Evolutionary conservation across 116 monocot genomes (phyloP).

Genomic region (Papilionanthe hybrid): DNA sequence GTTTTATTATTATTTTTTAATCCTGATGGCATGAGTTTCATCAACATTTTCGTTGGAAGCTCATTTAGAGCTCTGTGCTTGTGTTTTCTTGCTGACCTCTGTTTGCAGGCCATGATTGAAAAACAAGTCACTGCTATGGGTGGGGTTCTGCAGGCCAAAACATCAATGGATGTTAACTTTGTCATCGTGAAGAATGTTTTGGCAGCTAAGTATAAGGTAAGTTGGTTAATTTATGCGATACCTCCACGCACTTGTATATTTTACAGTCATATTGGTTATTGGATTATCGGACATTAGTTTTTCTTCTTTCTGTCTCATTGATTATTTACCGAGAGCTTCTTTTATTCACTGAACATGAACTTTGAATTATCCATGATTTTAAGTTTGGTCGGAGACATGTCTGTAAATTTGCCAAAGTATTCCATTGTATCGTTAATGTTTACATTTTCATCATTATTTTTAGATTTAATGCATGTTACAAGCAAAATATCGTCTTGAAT

Average conservation of each 20-base stretch:
- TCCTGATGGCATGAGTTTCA: background rate
- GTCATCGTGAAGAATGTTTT: constrained; percentile 86
- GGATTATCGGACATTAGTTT: background rate
- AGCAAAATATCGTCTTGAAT: background rate
- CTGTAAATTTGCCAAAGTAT: background rate
- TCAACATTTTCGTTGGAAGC: background rate
- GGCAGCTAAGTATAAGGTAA: constrained; percentile 85
- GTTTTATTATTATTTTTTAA: background rate
- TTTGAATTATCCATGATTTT: constrained; percentile 1
- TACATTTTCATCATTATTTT: background rate
- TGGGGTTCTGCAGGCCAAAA: constrained; percentile 49
- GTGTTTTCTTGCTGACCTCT: background rate
- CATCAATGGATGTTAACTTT: constrained; percentile 71
- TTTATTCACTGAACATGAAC: background rate
- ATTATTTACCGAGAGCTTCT: background rate
- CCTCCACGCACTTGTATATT: background rate
- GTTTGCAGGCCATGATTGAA: constrained; percentile 56
- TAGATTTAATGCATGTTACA: background rate
- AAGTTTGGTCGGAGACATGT: background rate
- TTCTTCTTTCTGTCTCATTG: background rate
- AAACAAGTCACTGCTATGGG: constrained; percentile 82
- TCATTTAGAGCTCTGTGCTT: background rate
- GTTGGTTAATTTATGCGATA: background rate
- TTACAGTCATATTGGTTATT: background rate
- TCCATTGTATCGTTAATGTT: background rate